Conservation (phyloP, 768 basidiomycete species). For the Cystofilobasidium bisporidii region DNA sequence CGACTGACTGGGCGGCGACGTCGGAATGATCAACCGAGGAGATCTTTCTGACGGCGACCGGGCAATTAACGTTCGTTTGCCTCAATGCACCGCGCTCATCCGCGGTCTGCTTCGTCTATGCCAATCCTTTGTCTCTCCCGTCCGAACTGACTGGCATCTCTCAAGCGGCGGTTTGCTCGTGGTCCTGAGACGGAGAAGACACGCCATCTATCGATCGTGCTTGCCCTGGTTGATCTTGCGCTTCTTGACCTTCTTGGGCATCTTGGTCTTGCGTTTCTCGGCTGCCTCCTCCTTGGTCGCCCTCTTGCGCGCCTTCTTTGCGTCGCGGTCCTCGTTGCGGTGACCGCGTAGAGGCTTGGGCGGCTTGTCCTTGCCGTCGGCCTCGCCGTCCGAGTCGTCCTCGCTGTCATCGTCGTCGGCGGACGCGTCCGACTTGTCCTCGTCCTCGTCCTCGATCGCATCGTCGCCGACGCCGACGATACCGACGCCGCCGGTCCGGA, state of each 20-base stretch:
- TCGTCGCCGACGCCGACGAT: constrained; percentile 42
- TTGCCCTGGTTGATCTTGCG: constrained; percentile 53
- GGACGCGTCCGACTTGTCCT: constrained; percentile 25
- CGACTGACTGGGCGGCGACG: too few species aligned
- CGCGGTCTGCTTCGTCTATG: too few species aligned
- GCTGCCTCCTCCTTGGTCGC: constrained; percentile 73
- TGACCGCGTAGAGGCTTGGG: constrained; percentile 70
- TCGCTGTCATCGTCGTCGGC: constrained; percentile 28
- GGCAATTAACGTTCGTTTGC: too few species aligned
- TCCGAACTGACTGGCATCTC: too few species aligned
- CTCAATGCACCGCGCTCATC: too few species aligned
- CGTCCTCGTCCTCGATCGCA: constrained; percentile 24
- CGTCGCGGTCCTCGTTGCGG: constrained; percentile 81
- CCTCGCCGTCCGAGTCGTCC: constrained; percentile 25
- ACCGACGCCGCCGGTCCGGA: constrained; percentile 75
- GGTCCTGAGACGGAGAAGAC: too few species aligned
- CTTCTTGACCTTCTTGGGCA: constrained; percentile 93
- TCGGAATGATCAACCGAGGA: too few species aligned
- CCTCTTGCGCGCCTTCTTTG: constrained; percentile 91
- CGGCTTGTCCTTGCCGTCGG: constrained; percentile 40
- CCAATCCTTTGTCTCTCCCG: too few species aligned
- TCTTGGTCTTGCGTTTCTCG: constrained; percentile 82
- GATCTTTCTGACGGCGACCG: too few species aligned
- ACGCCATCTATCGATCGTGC: not conserved
- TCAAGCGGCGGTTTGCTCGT: too few species aligned